Conservation (phyloP, 2,329 filamentous ascomycete genomes). For the Sporothrix sp. region DNA sequence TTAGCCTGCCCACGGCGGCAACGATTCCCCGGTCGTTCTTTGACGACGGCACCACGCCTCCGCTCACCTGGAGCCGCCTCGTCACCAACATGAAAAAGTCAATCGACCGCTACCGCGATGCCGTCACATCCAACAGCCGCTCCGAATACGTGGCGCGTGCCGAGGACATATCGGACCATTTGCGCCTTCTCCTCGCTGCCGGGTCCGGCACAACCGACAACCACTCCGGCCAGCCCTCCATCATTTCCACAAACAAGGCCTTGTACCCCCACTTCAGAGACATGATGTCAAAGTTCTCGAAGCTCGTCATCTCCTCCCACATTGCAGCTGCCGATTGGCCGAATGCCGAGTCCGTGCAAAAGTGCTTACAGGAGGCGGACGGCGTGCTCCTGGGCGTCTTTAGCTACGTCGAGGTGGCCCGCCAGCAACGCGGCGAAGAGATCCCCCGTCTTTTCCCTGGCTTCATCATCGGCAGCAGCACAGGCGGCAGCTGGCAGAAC, state of each 20-base stretch:
- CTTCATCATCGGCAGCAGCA: conserved; percentile 76
- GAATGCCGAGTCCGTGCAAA: conserved; percentile 84
- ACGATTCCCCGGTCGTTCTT: conserved; percentile 75
- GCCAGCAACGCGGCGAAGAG: conserved; percentile 85
- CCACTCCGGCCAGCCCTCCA: conserved; percentile 96
- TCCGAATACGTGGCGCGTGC: conserved; percentile 87
- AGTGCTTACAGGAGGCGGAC: conserved; percentile 95
- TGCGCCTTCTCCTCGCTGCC: conserved; percentile 85
- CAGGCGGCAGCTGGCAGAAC: conserved; percentile 81
- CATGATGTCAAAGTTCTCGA: conserved; percentile 99
- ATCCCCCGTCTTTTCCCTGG: conserved; percentile 89
- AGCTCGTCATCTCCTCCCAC: conserved; percentile 93
- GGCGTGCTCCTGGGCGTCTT: conserved; percentile 89
- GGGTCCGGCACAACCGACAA: conserved; percentile 97
- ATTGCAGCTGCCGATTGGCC: conserved; percentile 96
- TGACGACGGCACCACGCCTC: conserved; percentile 71
- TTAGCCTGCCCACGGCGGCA: conserved; percentile 47
- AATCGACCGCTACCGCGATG: conserved; percentile 80
- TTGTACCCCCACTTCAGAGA: conserved; percentile 95
- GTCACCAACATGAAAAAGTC: conserved; percentile 89
- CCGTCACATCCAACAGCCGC: conserved; percentile 72
- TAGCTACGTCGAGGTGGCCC: conserved; percentile 90
- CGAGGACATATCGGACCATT: conserved; percentile 96
- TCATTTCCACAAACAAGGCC: conserved; percentile 96
- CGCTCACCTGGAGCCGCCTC: conserved; percentile 80